A percentile compares a stretch with the other conserved stretches of the same genome.
phyloP scores from a whole-genome alignment of 1,284 basidiomycete species.

The Cyathus pygmaeus region DNA sequence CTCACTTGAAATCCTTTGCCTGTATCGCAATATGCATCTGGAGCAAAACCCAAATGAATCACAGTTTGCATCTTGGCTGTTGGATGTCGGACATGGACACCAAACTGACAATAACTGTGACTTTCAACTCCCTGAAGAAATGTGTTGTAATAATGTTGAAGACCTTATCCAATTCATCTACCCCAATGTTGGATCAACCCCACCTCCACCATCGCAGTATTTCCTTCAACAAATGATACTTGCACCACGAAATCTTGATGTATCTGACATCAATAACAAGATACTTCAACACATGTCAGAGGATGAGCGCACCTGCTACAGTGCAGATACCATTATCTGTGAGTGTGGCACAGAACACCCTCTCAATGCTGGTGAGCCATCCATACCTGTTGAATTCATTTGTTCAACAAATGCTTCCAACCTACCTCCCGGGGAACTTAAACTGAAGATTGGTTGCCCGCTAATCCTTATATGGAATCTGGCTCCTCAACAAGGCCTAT shows the following conservation, averaged over 20 bases:
- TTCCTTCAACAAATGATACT: conserved; percentile 50
- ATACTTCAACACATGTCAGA: conserved; percentile 42
- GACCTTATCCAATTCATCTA: conserved; percentile 45
- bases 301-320: conserved; percentile 33
- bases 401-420: conserved; percentile 31
- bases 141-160: conserved; percentile 9
- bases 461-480: conserved; percentile 50
- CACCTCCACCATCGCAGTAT: conserved; percentile 37
- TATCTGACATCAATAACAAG: conserved; percentile 40
- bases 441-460: conserved; percentile 42
- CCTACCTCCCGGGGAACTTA: conserved; percentile 37
- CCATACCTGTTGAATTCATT: conserved; percentile 35
- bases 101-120: conserved; percentile 23
- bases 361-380: background rate
- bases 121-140: conserved; percentile 32
- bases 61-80: conserved; percentile 52
- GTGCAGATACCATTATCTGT: conserved; percentile 36
- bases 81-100: conserved; percentile 51
- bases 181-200: conserved; percentile 22
- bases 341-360: conserved; percentile 20
- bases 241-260: conserved; percentile 46
- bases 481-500: conserved; percentile 38
- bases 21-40: conserved; percentile 51
- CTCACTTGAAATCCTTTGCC: conserved; percentile 32
- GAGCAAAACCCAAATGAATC: conserved; percentile 23